Conservation (phyloP, 129 eudicot genomes). For the Saposhnikovia divaricata region DNA sequence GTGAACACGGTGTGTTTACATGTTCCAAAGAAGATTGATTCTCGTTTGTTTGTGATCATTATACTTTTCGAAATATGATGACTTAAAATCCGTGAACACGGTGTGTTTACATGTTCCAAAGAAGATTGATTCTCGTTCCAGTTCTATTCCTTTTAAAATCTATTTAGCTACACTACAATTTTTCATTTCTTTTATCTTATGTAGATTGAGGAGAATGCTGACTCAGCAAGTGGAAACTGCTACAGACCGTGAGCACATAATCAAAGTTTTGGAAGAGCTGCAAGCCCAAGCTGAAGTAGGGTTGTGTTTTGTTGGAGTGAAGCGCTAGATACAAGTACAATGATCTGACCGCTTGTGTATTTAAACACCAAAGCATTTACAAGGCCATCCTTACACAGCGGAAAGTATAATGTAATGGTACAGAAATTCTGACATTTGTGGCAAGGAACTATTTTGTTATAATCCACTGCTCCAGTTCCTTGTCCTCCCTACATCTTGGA, state of each 20-base stretch:
- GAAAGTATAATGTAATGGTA: neutral
- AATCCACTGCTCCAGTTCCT: neutral
- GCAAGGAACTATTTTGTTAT: neutral
- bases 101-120: neutral
- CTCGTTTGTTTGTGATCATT: neutral
- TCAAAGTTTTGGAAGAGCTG: slow-evolving; percentile 75
- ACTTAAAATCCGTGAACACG: neutral
- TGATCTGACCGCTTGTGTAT: neutral
- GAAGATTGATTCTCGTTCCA: neutral
- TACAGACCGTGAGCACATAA: slow-evolving; percentile 55
- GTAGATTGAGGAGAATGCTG: slow-evolving; percentile 68
- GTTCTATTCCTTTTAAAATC: neutral
- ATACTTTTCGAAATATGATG: neutral
- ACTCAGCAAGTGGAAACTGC: slow-evolving; percentile 46
- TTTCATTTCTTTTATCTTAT: slow-evolving; percentile 9
- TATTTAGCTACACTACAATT: neutral
- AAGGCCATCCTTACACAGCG: neutral
- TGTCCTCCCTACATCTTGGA: neutral
- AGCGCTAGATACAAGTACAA: slow-evolving; percentile 25
- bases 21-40: neutral
- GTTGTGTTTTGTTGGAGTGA: slow-evolving; percentile 82
- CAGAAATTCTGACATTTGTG: neutral
- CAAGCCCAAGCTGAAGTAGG: slow-evolving; percentile 97
- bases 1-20: neutral
- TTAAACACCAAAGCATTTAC: neutral